Percentiles rank a stretch among this genome's conserved stretches.
Evolutionary conservation across 2,329 filamentous ascomycete genomes (phyloP).

Genomic region (Penicillium sp.): DNA sequence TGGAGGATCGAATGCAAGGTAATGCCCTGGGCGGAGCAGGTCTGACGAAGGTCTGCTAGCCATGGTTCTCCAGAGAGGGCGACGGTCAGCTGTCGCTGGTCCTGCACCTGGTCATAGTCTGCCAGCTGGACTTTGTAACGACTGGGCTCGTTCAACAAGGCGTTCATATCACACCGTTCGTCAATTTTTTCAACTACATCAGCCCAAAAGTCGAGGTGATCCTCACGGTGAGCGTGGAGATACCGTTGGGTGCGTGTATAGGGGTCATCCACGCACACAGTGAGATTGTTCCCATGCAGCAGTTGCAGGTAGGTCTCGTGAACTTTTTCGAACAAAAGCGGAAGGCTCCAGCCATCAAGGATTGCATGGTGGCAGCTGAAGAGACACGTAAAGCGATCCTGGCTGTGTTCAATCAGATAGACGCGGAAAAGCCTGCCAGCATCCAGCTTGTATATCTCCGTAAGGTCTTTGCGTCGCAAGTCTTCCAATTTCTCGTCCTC

Average conservation of each 20-base stretch:
- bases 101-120: not conserved
- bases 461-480: not conserved
- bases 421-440: not conserved
- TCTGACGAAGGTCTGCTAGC: not conserved
- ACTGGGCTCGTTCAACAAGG: not conserved
- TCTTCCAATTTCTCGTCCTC: not conserved
- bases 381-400: not conserved
- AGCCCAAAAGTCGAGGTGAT: not conserved
- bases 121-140: not conserved
- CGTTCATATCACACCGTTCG: not conserved
- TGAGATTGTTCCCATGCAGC: not conserved
- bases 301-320: not conserved
- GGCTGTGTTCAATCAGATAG: not conserved
- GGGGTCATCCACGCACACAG: not conserved
- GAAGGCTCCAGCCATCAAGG: not conserved
- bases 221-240: not conserved
- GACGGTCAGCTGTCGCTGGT: not conserved
- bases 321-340: not conserved
- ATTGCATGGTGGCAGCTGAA: not conserved
- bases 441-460: not conserved
- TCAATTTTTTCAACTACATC: not conserved
- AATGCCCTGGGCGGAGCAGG: not conserved
- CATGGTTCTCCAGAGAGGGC: not conserved
- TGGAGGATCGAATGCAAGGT: not conserved
- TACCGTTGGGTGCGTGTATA: not conserved